Base-by-base conservation (phyloP, 495 filamentous ascomycete species). In the Penicillium desertorum region DNA sequence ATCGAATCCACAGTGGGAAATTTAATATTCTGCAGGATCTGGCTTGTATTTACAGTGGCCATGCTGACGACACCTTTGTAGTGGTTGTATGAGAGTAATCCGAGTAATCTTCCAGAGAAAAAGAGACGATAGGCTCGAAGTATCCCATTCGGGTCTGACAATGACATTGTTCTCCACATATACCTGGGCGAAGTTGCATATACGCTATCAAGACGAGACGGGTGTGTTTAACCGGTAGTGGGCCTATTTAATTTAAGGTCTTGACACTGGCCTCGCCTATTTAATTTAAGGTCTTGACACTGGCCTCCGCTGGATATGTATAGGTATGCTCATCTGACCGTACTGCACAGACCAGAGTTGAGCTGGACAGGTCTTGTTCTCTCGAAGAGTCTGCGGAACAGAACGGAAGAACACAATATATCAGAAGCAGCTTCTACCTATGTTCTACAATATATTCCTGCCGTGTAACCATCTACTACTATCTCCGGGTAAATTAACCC, bases 271-370 rank as follows among this genome's bases (percentile, higher is more conserved):
- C 4, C 10, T 34, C 4, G n/a, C n/a, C n/a, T n/a, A n/a, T n/a
- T n/a, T n/a, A n/a, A 25, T 9, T 50, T 51, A 51, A 51, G 48
- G 22, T 51, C 48, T 52, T 23, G 36, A 52, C n/a, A 51, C 34
- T 34, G 30, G 30, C 4, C 10, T 34, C 4, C 10, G 3, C n/a
- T 17, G 36, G 1, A 39, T n/a, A 17, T n/a, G 3, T 39, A 39
- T n/a, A 9, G 17, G n/a, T 39, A 17, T 39, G 36, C 16, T 30
- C 1, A 4, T 47, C 27, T 8, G 30, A 36, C 16, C 16, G 49
- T 41, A 41, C 36, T 41, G 49, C 49, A 51, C 49, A 29, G 49
- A 51, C 49, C 34, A 51, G 20, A 22, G 27, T 34, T 22, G 11
- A 22, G n/a, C 14, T 12, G 4, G 22, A 23, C 23, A 42, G 36